These are phyloP conservation scores for Calonectria naviculata DNA, from an alignment of 2,329 filamentous ascomycete genomes.

Conservation along the genomic window DNA sequence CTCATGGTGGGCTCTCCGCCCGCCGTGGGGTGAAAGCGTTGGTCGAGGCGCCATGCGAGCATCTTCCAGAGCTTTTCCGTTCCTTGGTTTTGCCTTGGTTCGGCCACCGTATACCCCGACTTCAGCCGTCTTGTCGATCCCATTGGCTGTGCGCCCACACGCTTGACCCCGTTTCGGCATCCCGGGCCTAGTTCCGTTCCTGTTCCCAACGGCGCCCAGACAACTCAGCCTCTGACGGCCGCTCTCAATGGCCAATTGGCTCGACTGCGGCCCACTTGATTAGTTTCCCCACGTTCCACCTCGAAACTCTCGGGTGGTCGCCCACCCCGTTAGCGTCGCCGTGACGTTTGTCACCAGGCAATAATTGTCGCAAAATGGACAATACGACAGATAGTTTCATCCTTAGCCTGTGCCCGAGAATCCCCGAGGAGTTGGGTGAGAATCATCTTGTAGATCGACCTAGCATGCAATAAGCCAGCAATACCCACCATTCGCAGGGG, in stretches of 20 bases:
- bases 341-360: background rate
- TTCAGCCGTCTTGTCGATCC: background rate
- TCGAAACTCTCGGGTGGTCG: background rate
- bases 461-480: no score
- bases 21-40: background rate
- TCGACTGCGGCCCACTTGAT: background rate
- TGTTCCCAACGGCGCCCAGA: background rate
- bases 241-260: background rate
- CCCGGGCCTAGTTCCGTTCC: background rate
- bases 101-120: background rate
- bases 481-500: no score
- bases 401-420: no score
- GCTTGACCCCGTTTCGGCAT: background rate
- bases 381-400: background rate
- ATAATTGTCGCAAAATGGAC: background rate
- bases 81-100: background rate
- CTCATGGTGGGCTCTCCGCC: background rate
- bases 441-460: no score
- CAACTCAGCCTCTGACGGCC: background rate
- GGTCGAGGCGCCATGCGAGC: background rate
- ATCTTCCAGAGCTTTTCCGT: conserved; percentile 2
- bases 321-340: background rate
- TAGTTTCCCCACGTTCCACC: background rate
- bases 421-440: no score
- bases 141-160: background rate